Conservation (phyloP, 805 yeast genomes). For the Metschnikowia matae region DNA sequence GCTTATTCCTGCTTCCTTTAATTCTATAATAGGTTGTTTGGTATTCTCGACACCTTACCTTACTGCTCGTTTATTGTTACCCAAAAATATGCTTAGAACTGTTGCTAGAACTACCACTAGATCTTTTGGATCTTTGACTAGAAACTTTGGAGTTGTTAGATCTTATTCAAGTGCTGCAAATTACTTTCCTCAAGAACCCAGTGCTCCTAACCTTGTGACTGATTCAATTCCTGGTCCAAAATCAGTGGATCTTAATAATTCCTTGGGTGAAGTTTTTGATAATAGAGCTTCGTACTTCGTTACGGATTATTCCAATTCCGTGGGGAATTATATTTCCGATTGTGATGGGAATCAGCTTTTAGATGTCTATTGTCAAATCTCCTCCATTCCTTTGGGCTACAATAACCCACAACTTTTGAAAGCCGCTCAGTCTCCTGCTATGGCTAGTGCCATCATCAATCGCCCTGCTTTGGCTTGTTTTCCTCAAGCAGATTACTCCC, state of each 20-base stretch:
- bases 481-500: conserved; percentile 56
- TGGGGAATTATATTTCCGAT: conserved; percentile 41
- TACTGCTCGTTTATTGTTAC: too few species aligned
- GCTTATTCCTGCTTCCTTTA: too few species aligned
- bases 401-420: conserved; percentile 38
- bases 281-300: conserved; percentile 42
- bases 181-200: conserved; percentile 38
- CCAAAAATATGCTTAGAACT: background rate
- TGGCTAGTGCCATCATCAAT: conserved; percentile 39
- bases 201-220: conserved; percentile 28
- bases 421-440: conserved; percentile 37
- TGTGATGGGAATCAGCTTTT: conserved; percentile 39
- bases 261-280: conserved; percentile 37
- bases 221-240: conserved; percentile 38
- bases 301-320: conserved; percentile 34
- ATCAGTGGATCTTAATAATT: conserved; percentile 27
- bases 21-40: too few species aligned
- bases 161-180: conserved; percentile 20
- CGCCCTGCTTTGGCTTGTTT: conserved; percentile 50
- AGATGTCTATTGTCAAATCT: conserved; percentile 42
- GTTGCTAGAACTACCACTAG: background rate
- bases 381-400: conserved; percentile 43
- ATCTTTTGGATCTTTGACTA: background rate
- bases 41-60: too few species aligned
- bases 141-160: background rate